These are phyloP conservation scores for Diaporthe sp. DNA, from an alignment of 2,329 filamentous ascomycete genomes.

Conservation along the genomic window DNA sequence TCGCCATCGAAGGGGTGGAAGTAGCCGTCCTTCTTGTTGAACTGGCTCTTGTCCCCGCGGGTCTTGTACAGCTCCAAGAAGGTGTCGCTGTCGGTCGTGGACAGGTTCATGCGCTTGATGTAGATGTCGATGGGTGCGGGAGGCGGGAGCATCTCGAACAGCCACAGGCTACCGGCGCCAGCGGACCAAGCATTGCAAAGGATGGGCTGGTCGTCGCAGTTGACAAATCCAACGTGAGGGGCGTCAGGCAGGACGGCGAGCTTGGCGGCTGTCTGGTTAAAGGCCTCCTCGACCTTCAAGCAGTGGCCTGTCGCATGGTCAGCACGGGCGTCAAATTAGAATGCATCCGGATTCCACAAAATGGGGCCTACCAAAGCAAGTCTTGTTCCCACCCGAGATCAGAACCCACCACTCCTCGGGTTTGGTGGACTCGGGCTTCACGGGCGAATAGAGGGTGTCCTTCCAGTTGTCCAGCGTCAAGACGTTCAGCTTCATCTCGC, in stretches of 20 bases:
- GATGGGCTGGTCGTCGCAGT: conserved; percentile 82
- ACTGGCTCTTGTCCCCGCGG: conserved; percentile 59
- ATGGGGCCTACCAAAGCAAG: conserved; percentile 74
- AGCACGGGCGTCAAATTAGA: background rate
- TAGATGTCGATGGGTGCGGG: conserved; percentile 75
- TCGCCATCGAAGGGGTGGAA: conserved; percentile 84
- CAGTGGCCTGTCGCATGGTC: conserved; percentile 69
- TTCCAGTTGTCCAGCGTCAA: conserved; percentile 81
- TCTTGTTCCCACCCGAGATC: conserved; percentile 82
- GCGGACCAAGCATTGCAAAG: conserved; percentile 83
- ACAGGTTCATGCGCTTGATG: conserved; percentile 77
- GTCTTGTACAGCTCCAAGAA: conserved; percentile 72
- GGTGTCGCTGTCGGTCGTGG: conserved; percentile 74
- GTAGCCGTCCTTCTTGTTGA: conserved; percentile 69
- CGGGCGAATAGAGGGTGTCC: conserved; percentile 73
- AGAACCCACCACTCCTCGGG: conserved; percentile 85
- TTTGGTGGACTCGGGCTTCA: conserved; percentile 69
- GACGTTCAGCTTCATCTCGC: conserved; percentile 64
- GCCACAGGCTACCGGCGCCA: conserved; percentile 74
- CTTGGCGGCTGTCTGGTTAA: conserved; percentile 75
- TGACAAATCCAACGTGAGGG: conserved; percentile 77
- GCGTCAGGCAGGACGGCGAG: conserved; percentile 72
- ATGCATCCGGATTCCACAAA: background rate
- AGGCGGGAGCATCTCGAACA: conserved; percentile 76
- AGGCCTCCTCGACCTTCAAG: conserved; percentile 73